These are phyloP conservation scores for Trichomonascus vanleenenianus DNA, from an alignment of 805 yeast species.

Conservation along the genomic window DNA sequence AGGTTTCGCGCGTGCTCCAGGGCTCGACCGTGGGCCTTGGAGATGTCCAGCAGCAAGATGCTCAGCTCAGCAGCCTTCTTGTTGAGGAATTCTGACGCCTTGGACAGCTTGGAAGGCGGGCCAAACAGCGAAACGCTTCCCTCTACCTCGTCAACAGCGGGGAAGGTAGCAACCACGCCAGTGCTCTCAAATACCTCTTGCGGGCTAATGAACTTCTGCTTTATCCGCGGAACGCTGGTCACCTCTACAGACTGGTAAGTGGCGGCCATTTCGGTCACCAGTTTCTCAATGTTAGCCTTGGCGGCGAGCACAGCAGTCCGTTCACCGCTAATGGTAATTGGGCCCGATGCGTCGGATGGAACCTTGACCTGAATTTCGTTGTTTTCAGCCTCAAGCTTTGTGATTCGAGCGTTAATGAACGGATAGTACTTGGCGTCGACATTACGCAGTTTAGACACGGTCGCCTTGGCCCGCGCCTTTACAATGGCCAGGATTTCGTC, in stretches of 20 bases:
- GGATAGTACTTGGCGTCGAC: conserved; percentile 21
- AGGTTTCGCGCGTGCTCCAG: conserved; percentile 67
- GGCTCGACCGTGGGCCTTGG: conserved; percentile 83
- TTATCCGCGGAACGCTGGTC: conserved; percentile 49
- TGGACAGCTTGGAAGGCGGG: conserved; percentile 40
- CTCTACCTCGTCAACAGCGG: conserved; percentile 9
- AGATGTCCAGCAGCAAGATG: conserved; percentile 68
- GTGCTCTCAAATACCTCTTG: conserved; percentile 23
- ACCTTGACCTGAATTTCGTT: conserved; percentile 2
- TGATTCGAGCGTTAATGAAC: conserved; percentile 21
- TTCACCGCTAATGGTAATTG: conserved; percentile 57
- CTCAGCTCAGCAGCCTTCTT: conserved; percentile 49
- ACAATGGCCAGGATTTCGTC: conserved; percentile 64
- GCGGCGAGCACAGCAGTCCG: conserved; percentile 55
- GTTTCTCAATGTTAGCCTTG: conserved; percentile 41
- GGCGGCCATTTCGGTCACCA: conserved; percentile 38
- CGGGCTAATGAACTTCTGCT: conserved; percentile 55
- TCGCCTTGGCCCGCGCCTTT: conserved; percentile 54
- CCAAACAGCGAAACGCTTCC: conserved; percentile 48
- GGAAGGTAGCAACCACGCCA: conserved; percentile 28
- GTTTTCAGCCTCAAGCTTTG: conserved; percentile 1
- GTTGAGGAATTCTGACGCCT: conserved; percentile 59
- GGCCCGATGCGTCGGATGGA: conserved; percentile 23
- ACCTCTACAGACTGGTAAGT: conserved; percentile 47
- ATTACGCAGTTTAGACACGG: conserved; percentile 18